Conservation (phyloP, 306 rosid species). For the Corylus heterophylla region DNA sequence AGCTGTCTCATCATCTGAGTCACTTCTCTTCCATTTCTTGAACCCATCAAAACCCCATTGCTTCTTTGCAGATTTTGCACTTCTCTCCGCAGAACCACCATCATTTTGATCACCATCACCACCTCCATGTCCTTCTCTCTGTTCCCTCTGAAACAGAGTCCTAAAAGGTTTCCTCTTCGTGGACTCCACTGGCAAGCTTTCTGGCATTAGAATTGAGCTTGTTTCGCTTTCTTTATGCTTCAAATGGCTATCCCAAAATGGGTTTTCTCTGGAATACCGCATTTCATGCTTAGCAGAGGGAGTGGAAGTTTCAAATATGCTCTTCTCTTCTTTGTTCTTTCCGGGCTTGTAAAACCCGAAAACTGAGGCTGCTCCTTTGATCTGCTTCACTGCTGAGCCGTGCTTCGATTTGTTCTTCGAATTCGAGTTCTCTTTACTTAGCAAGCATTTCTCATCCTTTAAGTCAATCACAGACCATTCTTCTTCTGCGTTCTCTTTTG, state of each 20-base stretch:
- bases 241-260: slow-evolving; percentile 38
- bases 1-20: slow-evolving; percentile 72
- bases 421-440: slow-evolving; percentile 50
- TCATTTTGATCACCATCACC: slow-evolving; percentile 23
- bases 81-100: slow-evolving; percentile 33
- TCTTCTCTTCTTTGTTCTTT: slow-evolving; percentile 55
- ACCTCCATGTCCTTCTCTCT: slow-evolving; percentile 42
- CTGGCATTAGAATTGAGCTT: slow-evolving; percentile 57
- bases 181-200: slow-evolving; percentile 47
- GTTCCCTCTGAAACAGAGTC: slow-evolving; percentile 68
- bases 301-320: slow-evolving; percentile 51
- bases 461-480: slow-evolving; percentile 90
- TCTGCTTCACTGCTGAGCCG: slow-evolving; percentile 61
- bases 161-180: slow-evolving; percentile 72
- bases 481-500: slow-evolving; percentile 57
- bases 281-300: slow-evolving; percentile 22
- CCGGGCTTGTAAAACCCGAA: slow-evolving; percentile 62
- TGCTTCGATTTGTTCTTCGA: slow-evolving; percentile 55
- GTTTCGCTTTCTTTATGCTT: slow-evolving; percentile 36
- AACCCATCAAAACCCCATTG: slow-evolving; percentile 79
- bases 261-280: slow-evolving; percentile 34
- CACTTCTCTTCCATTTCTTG: slow-evolving; percentile 78
- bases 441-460: slow-evolving; percentile 59
- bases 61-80: slow-evolving; percentile 53
- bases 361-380: slow-evolving; percentile 80